Evolutionary conservation across 2,329 filamentous ascomycete genomes (phyloP).

Genomic region (Rutstroemia sp.): DNA sequence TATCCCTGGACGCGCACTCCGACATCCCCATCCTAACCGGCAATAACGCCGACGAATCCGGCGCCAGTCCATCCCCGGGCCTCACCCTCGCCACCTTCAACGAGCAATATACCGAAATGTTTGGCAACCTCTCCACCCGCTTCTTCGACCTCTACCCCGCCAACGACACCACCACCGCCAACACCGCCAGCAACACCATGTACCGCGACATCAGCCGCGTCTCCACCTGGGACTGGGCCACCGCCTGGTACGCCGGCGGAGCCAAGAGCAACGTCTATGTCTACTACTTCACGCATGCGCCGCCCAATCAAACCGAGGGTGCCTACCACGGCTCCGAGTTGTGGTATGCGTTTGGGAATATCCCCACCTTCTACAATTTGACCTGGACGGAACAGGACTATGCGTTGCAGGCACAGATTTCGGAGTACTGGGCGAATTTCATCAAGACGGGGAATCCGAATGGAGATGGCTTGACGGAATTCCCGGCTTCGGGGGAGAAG

Average conservation of each 20-base stretch:
- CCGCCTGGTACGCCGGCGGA: conserved; percentile 20
- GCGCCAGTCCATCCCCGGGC: neutral
- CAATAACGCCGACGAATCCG: conserved; percentile 27
- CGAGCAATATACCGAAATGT: neutral
- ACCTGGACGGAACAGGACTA: conserved; percentile 24
- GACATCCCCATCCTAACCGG: conserved; percentile 29
- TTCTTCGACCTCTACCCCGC: conserved; percentile 12
- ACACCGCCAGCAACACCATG: conserved; percentile 20
- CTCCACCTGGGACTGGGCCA: conserved; percentile 26
- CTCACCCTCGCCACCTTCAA: conserved; percentile 6
- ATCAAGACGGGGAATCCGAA: conserved; percentile 31
- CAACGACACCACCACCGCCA: conserved; percentile 11
- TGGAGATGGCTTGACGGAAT: neutral
- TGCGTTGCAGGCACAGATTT: conserved; percentile 32
- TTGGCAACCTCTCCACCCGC: neutral
- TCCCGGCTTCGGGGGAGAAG: neutral
- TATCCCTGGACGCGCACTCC: conserved; percentile 15
- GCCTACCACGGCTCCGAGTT: conserved; percentile 28
- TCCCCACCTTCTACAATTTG: conserved; percentile 12
- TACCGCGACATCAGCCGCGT: conserved; percentile 23
- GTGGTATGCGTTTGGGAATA: conserved; percentile 28
- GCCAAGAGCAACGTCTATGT: conserved; percentile 24
- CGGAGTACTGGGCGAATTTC: conserved; percentile 69
- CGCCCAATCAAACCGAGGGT: conserved; percentile 18
- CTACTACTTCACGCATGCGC: conserved; percentile 29